Base-by-base conservation (phyloP, 768 basidiomycete species). In the Pleurotus citrinopileatus region DNA sequence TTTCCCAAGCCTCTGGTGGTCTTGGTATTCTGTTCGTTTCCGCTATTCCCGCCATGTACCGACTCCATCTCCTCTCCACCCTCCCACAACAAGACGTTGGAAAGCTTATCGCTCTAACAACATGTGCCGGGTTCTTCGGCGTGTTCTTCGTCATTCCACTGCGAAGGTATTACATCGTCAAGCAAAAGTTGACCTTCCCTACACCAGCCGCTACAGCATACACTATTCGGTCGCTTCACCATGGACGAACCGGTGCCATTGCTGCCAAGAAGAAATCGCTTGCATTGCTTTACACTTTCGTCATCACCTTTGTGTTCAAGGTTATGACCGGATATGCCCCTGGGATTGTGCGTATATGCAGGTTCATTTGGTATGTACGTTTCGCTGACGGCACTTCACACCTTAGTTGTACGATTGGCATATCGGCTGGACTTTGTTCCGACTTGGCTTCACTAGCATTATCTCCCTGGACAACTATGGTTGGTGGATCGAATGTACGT, bases 101-200 rank as follows among this genome's bases (percentile, higher is more conserved):
- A 2, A 76, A 72, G 44, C 68, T 86, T 15, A 80, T 84, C 57
- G 77, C 81, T 1, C 71, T 86, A 36, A 80, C 80, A 7, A 65
- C 74, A 10, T 77, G 74, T 56, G 73, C 78, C 44, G 78, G 77
- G 34, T 81, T 84, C 71, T 84, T 82, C 57, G 83, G 81, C 42
- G 76, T 84, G 7, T 83, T 85, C 66, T 87, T 87, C 72, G 82
- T 81, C 52, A 80, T 86, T 53, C 83, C 84, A 1, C 67, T 84
- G 29, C 76, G 81, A 52, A 79, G 77, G 58, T 81, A 81, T 65
- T 86, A 80, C 67, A 82, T 86, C 58, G 69, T 86, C 48, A 74
- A 80, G 60, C 81, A 83, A 63, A 83, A 83, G 63, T 66, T 84
- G 13, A 79, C 79, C 13, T 85, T 86, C 71, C 83, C 82, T 0